These are phyloP conservation scores for Neofusicoccum umdonicola DNA, from an alignment of 2,329 filamentous ascomycete species.

Conservation along the genomic window DNA sequence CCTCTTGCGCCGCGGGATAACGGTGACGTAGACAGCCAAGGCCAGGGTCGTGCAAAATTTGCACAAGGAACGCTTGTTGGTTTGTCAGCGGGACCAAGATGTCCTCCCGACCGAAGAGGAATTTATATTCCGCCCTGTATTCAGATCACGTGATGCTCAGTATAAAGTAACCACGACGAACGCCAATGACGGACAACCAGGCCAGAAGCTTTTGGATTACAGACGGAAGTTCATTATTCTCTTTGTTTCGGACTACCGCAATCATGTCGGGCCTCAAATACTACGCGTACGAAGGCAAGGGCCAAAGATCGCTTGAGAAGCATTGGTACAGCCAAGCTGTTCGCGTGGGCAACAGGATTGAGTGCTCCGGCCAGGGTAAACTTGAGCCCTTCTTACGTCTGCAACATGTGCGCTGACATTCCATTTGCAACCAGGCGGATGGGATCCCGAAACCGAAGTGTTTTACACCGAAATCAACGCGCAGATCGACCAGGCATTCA, in stretches of 20 bases:
- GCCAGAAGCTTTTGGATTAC: neutral
- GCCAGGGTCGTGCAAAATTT: neutral
- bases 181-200: neutral
- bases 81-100: neutral
- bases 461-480: slow-evolving; percentile 26
- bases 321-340: slow-evolving; percentile 37
- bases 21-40: neutral
- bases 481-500: slow-evolving; percentile 49
- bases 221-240: too few relatives aligned
- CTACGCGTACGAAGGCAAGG: slow-evolving; percentile 40
- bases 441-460: slow-evolving; percentile 27
- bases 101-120: neutral
- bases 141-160: neutral
- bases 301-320: slow-evolving; percentile 33
- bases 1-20: neutral
- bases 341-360: slow-evolving; percentile 34
- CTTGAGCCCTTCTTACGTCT: too few relatives aligned
- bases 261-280: slow-evolving; percentile 30
- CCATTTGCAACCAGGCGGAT: slow-evolving; percentile 29
- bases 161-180: neutral
- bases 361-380: slow-evolving; percentile 38
- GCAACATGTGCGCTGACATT: neutral
- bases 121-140: slow-evolving; percentile 6
- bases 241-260: too few relatives aligned
- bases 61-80: neutral